Evolutionary conservation across 805 yeast genomes (phyloP).

Genomic region (Candida endomychidarum): DNA sequence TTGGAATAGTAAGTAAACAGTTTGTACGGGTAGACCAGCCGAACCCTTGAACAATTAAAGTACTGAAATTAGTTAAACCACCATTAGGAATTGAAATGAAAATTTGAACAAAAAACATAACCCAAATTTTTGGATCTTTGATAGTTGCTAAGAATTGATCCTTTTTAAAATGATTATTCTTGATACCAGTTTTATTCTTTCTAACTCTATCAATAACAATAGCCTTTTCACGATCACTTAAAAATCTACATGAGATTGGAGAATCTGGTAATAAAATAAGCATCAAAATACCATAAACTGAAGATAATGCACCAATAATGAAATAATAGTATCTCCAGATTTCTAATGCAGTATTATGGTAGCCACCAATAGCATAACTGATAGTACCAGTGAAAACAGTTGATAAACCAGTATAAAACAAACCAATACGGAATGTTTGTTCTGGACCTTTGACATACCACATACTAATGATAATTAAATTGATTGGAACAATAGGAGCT

Average conservation of each 20-base stretch:
- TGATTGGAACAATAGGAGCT: slow-evolving; percentile 22
- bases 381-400: slow-evolving; percentile 36
- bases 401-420: slow-evolving; percentile 28
- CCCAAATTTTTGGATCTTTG: slow-evolving; percentile 37
- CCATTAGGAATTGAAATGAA: slow-evolving; percentile 34
- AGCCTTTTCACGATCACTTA: slow-evolving; percentile 50
- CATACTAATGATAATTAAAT: slow-evolving; percentile 50
- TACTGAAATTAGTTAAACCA: slow-evolving; percentile 24
- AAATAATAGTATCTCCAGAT: slow-evolving; percentile 14
- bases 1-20: slow-evolving; percentile 36
- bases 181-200: slow-evolving; percentile 31
- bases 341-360: slow-evolving; percentile 16
- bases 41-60: slow-evolving; percentile 29
- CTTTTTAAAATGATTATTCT: slow-evolving; percentile 46
- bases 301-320: slow-evolving; percentile 54
- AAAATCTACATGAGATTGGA: slow-evolving; percentile 51
- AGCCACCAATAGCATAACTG: slow-evolving; percentile 38
- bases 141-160: slow-evolving; percentile 50
- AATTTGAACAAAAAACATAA: slow-evolving; percentile 22
- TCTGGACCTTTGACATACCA: slow-evolving; percentile 44
- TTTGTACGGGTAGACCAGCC: slow-evolving; percentile 17
- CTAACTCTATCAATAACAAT: slow-evolving; percentile 41
- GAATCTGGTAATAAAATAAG: slow-evolving; percentile 52
- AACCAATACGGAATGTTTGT: slow-evolving; percentile 37
- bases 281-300: slow-evolving; percentile 29